Conservation (phyloP, 2,329 filamentous ascomycete genomes). For the Incumbomyces lentus region DNA sequence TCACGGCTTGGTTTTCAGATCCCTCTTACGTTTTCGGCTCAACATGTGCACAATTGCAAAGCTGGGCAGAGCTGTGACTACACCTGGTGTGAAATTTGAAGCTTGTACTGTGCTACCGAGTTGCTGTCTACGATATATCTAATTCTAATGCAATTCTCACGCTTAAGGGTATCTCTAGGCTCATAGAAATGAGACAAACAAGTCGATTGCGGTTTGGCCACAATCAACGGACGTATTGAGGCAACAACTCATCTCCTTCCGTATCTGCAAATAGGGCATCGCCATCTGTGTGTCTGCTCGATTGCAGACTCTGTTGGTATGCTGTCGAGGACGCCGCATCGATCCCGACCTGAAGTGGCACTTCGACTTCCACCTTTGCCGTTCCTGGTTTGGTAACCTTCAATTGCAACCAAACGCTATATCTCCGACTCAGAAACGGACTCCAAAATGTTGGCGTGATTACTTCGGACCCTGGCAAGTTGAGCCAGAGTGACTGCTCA, state of each 20-base stretch:
- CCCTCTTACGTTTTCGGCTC: too few species aligned
- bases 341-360: constrained; percentile 3
- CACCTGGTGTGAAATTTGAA: too few species aligned
- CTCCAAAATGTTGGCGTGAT: constrained; percentile 6
- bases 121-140: too few species aligned
- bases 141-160: not conserved
- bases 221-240: not conserved
- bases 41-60: too few species aligned
- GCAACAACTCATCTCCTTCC: constrained; percentile 4
- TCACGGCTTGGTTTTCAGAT: too few species aligned
- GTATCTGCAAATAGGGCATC: not conserved
- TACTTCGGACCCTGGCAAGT: constrained; percentile 1
- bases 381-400: not conserved
- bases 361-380: constrained; percentile 4
- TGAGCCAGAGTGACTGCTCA: constrained; percentile 5
- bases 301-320: not conserved
- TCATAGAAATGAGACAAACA: not conserved
- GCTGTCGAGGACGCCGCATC: not conserved
- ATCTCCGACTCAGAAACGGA: constrained; percentile 4
- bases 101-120: too few species aligned
- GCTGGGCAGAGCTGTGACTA: too few species aligned
- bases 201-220: not conserved
- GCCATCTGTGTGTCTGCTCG: not conserved
- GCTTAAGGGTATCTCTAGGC: not conserved
- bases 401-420: constrained; percentile 2